Conservation (phyloP, 1,284 basidiomycete species). For the Sparassis latifolia region DNA sequence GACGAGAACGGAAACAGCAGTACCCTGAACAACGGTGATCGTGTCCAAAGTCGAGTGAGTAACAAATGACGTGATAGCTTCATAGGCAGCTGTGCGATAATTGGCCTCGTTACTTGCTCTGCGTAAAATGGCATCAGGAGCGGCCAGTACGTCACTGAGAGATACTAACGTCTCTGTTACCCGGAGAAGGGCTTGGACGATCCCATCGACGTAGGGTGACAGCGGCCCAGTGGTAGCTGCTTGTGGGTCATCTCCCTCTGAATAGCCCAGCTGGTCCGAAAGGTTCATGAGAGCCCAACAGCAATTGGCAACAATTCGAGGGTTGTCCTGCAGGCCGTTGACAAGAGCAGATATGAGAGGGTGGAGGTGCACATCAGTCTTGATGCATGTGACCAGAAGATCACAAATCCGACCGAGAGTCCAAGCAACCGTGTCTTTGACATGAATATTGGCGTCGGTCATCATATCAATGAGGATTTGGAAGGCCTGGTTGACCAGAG, state of each 20-base stretch:
- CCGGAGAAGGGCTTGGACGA: constrained; percentile 75
- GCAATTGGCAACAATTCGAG: constrained; percentile 89
- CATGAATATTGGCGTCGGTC: constrained; percentile 77
- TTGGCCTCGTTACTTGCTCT: constrained; percentile 88
- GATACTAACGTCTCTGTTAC: constrained; percentile 76
- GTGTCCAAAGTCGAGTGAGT: constrained; percentile 80
- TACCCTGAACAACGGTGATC: constrained; percentile 78
- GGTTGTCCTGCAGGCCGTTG: constrained; percentile 73
- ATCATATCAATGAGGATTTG: constrained; percentile 96
- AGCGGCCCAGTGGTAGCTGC: constrained; percentile 52
- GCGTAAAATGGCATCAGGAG: constrained; percentile 8
- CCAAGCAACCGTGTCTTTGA: constrained; percentile 98
- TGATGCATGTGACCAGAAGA: constrained; percentile 81
- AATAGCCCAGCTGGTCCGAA: constrained; percentile 70
- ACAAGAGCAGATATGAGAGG: constrained; percentile 83
- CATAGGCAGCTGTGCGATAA: constrained; percentile 93
- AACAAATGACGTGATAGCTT: constrained; percentile 87
- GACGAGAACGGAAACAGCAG: constrained; percentile 74
- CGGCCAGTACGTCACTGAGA: neutral
- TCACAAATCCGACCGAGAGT: constrained; percentile 96
- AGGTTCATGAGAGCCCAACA: constrained; percentile 98
- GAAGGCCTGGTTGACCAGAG: constrained; percentile 91
- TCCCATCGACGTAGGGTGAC: constrained; percentile 86
- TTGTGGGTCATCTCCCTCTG: constrained; percentile 53
- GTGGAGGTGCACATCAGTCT: constrained; percentile 85